Evolutionary conservation across 352 stramenopile species (phyloP), one percentile per base, ranked within the genome.

Genomic region (Globisporangium parvum): DNA sequence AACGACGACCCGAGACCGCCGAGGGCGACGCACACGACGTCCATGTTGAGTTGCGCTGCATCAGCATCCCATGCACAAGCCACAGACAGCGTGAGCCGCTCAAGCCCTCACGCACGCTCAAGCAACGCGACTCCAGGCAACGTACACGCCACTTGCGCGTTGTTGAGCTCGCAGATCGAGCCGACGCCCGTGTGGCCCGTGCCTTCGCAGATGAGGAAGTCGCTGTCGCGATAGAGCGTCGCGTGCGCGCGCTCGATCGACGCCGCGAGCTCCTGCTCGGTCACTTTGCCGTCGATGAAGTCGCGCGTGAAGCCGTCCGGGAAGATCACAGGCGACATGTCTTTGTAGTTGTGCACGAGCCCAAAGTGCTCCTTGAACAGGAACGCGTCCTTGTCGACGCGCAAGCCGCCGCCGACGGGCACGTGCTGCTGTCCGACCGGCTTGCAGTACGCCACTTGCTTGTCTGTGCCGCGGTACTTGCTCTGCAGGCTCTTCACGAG

Each of bases 281-380:
- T 96, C 21, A 96, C 85, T 65, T 98, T 93, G 17, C 95, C 95
- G 69, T 99, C 95, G 54, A 99, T 95, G 62, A 96, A 99, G 53
- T 98, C 80, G 63, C 94, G 91, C 42, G 96, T 99, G 70, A 98
- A 99, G 23, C 95, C 95, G 37, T 87, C 66, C 0, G 95, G 96
- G 66, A 99, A 98, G 69, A 99, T 93, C 26, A 99, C 96, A 31
- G 96, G 96, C 55, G 87, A 98, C 96, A 99, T 99, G 67, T 98
- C 75, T 65, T 87, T 74, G 80, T 98, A 99, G 61, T 97, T 74
- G 63, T 98, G 93, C 66, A 97, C 80, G 35, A 99, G 76, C 23
- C 88, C 77, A 60, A 99, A 99, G 69, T 98, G 89, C 63, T 99
- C 93, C 57, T 96, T 96, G 57, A 99, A 95, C 10, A 99, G 66